phyloP scores from a whole-genome alignment of 345 rosid species.

The Eucalyptus curtisii region DNA sequence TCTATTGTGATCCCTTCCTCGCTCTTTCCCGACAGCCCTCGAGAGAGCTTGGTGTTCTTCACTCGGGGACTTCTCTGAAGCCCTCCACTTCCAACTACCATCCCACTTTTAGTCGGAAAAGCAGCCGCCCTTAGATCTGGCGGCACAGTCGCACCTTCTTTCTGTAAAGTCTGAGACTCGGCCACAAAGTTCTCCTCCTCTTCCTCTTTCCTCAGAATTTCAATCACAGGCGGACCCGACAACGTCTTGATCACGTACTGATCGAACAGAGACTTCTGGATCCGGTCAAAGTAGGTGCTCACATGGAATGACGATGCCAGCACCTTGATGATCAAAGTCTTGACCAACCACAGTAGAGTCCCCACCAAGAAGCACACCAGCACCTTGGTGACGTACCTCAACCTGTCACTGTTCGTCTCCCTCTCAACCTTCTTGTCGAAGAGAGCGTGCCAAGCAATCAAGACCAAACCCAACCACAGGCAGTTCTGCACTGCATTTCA shows the following conservation, averaged over 20 bases:
- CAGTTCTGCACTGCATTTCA: conserved; percentile 76
- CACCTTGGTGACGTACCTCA: conserved; percentile 43
- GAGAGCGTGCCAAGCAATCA: conserved; percentile 71
- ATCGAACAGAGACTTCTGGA: conserved; percentile 74
- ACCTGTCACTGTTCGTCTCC: conserved; percentile 14
- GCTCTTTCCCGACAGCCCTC: conserved; percentile 21
- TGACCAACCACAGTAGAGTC: conserved; percentile 64
- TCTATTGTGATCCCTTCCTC: conserved; percentile 48
- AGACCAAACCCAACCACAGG: conserved; percentile 74
- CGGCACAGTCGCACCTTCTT: conserved; percentile 33
- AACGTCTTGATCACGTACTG: conserved; percentile 70
- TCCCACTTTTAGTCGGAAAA: conserved; percentile 9
- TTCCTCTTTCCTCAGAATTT: conserved; percentile 30
- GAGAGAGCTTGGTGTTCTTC: conserved; percentile 41
- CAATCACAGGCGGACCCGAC: conserved; percentile 58
- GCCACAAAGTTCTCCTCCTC: conserved; percentile 32
- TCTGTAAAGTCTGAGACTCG: conserved; percentile 23
- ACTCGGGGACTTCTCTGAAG: conserved; percentile 26
- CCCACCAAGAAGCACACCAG: conserved; percentile 62
- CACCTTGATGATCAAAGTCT: conserved; percentile 75
- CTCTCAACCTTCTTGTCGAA: conserved; percentile 51
- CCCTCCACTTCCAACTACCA: conserved; percentile 28
- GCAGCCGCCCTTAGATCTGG: conserved; percentile 16
- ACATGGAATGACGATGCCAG: conserved; percentile 87
- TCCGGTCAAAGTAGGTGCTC: conserved; percentile 82